A percentile compares a stretch with the other conserved stretches of the same genome.
Evolutionary conservation across 176 grass and related monocot genomes (phyloP).

Genomic region (Bothriochloa decipiens): DNA sequence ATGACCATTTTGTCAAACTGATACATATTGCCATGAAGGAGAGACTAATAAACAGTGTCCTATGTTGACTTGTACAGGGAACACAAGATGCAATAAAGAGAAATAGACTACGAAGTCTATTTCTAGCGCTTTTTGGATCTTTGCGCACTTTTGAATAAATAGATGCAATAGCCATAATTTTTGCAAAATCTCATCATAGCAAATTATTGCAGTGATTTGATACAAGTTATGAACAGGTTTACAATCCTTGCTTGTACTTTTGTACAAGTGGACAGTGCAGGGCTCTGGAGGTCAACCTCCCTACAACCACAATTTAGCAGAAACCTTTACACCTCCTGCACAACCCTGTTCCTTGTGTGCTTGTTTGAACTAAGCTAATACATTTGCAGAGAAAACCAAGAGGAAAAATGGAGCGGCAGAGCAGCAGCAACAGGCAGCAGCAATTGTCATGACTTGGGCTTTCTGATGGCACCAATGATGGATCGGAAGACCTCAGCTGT

Average conservation of each 20-base stretch:
- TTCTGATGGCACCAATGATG: slow-evolving; percentile 15
- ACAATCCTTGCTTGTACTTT: too few species aligned
- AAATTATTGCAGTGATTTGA: background rate
- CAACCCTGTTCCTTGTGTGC: background rate
- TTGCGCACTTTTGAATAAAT: too few species aligned
- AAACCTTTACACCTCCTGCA: background rate
- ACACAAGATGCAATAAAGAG: background rate
- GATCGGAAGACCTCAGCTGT: slow-evolving; percentile 50
- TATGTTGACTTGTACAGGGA: background rate
- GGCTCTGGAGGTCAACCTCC: background rate
- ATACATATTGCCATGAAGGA: background rate
- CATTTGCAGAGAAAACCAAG: slow-evolving; percentile 9
- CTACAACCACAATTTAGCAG: background rate
- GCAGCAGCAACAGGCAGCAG: too few species aligned
- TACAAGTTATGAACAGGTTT: background rate
- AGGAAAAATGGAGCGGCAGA: background rate
- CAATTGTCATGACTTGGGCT: slow-evolving; percentile 51
- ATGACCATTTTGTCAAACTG: background rate
- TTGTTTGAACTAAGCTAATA: background rate
- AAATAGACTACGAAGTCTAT: background rate
- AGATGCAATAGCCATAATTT: background rate
- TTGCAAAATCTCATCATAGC: background rate
- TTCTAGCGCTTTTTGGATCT: too few species aligned
- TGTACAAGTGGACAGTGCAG: too few species aligned
- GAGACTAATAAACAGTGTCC: background rate